Conservation (phyloP, 2,329 filamentous ascomycete genomes). For the Fusarium pininemorale region DNA sequence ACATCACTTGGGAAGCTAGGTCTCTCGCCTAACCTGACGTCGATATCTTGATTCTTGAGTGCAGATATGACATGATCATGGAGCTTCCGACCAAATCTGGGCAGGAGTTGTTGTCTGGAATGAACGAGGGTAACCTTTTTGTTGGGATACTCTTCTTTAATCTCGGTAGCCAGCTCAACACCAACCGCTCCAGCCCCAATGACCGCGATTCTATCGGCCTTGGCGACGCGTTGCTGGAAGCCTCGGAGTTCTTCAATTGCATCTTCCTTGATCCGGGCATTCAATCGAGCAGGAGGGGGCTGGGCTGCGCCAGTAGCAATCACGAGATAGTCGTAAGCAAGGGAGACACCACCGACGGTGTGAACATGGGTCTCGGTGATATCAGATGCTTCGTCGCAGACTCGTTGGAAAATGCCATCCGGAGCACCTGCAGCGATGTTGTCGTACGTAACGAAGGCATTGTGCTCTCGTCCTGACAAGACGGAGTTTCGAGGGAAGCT, state of each 20-base stretch:
- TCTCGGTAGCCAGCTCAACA: constrained; percentile 15
- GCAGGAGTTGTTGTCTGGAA: constrained; percentile 14
- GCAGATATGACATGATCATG: not conserved
- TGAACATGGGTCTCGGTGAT: not conserved
- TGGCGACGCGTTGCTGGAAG: not conserved
- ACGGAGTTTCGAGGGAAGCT: constrained; percentile 23
- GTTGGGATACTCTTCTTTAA: constrained; percentile 1
- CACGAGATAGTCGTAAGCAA: constrained; percentile 13
- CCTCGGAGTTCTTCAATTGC: constrained; percentile 9
- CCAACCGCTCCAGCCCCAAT: constrained; percentile 28
- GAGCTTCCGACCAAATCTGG: constrained; percentile 13
- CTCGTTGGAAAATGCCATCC: constrained; percentile 4
- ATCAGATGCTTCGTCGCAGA: not conserved
- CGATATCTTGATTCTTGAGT: not conserved
- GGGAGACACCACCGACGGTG: not conserved
- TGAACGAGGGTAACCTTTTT: constrained; percentile 19
- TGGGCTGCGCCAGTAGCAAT: constrained; percentile 30
- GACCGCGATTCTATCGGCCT: not conserved
- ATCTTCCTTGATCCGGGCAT: not conserved
- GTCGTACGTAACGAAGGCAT: constrained; percentile 12
- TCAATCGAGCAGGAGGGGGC: constrained; percentile 16
- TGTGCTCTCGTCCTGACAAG: not conserved
- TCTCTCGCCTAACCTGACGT: not conserved
- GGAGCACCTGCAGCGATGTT: constrained; percentile 4
- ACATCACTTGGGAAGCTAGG: not conserved